Percentiles rank a stretch among this genome's conserved stretches.
These are phyloP conservation scores for Oehlia diaphana DNA, from an alignment of 192 early-diverging fungal species.

Conservation along the genomic window DNA sequence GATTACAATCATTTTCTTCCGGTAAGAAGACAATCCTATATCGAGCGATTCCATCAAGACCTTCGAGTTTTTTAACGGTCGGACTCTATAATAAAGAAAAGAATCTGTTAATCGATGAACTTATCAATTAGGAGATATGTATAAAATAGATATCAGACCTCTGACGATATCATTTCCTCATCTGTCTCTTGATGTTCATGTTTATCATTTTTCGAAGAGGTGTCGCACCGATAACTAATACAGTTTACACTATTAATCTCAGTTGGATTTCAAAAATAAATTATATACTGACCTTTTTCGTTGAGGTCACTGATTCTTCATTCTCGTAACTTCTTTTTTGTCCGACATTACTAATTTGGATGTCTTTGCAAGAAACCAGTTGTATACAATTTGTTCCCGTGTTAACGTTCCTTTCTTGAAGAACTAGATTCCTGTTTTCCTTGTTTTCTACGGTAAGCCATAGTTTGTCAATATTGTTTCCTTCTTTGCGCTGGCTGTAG, in stretches of 20 bases:
- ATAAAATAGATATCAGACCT: slow-evolving; percentile 10
- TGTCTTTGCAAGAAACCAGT: not conserved
- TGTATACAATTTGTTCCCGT: slow-evolving; percentile 21
- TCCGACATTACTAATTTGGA: not conserved
- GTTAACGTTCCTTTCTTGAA: slow-evolving; percentile 10
- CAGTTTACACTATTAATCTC: not conserved
- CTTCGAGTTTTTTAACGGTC: not conserved
- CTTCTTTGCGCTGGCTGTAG: not conserved
- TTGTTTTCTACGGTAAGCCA: not conserved
- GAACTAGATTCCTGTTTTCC: slow-evolving; percentile 16
- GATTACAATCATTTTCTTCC: slow-evolving; percentile 10
- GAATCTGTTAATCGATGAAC: not conserved
- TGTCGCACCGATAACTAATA: slow-evolving; percentile 1
- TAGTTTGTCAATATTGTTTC: no score
- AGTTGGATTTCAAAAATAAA: not conserved
- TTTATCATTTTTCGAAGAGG: not conserved
- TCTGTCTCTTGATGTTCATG: not conserved
- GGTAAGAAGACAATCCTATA: not conserved
- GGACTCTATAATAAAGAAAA: slow-evolving; percentile 13
- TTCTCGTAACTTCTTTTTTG: no score
- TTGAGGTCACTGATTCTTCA: not conserved
- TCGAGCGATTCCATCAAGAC: not conserved
- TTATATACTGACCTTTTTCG: slow-evolving; percentile 2
- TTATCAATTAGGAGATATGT: slow-evolving; percentile 10
- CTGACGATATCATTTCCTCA: not conserved